Evolutionary conservation across 768 basidiomycete genomes (phyloP).

Genomic region (Lentinula lateritia): DNA sequence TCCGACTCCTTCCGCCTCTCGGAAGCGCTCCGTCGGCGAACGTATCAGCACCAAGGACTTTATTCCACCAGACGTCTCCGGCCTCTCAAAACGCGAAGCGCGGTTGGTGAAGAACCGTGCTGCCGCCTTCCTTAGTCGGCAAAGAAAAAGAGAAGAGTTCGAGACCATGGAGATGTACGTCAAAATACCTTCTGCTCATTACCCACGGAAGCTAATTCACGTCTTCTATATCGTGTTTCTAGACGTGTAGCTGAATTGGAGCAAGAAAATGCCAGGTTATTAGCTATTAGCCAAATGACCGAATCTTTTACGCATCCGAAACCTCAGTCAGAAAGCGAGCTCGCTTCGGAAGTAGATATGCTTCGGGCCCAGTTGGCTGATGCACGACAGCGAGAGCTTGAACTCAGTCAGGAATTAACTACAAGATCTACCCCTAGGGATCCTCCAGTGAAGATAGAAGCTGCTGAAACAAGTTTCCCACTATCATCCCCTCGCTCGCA

Average conservation of each 20-base stretch:
- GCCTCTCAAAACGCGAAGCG: conserved; percentile 86
- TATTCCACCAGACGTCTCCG: conserved; percentile 82
- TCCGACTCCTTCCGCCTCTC: conserved; percentile 28
- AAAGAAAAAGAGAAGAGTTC: conserved; percentile 89
- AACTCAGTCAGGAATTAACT: conserved; percentile 59
- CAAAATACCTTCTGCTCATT: conserved; percentile 13
- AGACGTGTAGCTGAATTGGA: conserved; percentile 83
- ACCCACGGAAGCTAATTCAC: conserved; percentile 5
- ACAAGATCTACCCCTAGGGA: conserved; percentile 25
- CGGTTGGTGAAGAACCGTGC: conserved; percentile 90
- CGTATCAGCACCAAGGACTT: conserved; percentile 73
- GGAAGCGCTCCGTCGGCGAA: conserved; percentile 43
- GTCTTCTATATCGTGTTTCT: conserved; percentile 12
- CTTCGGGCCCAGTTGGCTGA: conserved; percentile 61
- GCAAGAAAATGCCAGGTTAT: conserved; percentile 75
- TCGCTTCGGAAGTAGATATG: conserved; percentile 58
- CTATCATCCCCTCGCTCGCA: conserved; percentile 36
- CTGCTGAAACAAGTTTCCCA: conserved; percentile 45
- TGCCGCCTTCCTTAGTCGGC: conserved; percentile 86
- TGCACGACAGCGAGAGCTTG: conserved; percentile 61
- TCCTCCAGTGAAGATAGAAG: conserved; percentile 52
- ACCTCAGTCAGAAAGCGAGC: conserved; percentile 27
- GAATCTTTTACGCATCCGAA: conserved; percentile 19
- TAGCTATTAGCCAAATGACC: conserved; percentile 48
- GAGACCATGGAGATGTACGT: conserved; percentile 88